These are phyloP conservation scores for Priceomyces haplophilus DNA, from an alignment of 805 yeast genomes.

Conservation along the genomic window DNA sequence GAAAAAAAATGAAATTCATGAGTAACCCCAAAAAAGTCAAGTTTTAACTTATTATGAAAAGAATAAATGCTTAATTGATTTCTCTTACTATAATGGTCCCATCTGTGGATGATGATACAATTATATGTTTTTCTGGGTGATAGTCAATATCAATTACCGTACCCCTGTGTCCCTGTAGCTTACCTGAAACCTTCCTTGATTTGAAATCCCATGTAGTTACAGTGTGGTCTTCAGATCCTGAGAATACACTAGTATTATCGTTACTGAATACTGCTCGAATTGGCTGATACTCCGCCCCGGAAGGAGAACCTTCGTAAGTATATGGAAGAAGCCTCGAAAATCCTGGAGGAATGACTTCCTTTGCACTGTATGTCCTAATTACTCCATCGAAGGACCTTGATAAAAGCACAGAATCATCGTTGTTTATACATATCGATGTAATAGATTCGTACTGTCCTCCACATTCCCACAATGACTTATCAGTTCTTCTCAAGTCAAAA, in stretches of 20 bases:
- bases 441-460: constrained; percentile 47
- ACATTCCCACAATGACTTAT: constrained; percentile 45
- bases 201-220: constrained; percentile 60
- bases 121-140: constrained; percentile 40
- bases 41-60: constrained; percentile 11
- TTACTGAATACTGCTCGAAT: constrained; percentile 49
- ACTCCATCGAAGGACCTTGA: constrained; percentile 58
- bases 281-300: constrained; percentile 50
- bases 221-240: constrained; percentile 64
- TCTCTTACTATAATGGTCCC: constrained; percentile 52
- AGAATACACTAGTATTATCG: constrained; percentile 37
- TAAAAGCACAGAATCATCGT: constrained; percentile 45
- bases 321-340: constrained; percentile 42
- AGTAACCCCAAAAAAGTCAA: constrained; percentile 16
- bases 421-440: constrained; percentile 51
- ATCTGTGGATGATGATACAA: constrained; percentile 54
- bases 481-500: constrained; percentile 52
- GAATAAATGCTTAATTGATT: constrained; percentile 8
- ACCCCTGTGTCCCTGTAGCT: constrained; percentile 60
- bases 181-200: constrained; percentile 44
- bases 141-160: constrained; percentile 59
- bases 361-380: constrained; percentile 56
- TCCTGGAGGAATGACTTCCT: constrained; percentile 38
- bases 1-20: not conserved
- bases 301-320: constrained; percentile 56